Evolutionary conservation across 805 yeast species (phyloP), one percentile per base, ranked within the genome.

Genomic region (Wickerhamiella slavikovae): DNA sequence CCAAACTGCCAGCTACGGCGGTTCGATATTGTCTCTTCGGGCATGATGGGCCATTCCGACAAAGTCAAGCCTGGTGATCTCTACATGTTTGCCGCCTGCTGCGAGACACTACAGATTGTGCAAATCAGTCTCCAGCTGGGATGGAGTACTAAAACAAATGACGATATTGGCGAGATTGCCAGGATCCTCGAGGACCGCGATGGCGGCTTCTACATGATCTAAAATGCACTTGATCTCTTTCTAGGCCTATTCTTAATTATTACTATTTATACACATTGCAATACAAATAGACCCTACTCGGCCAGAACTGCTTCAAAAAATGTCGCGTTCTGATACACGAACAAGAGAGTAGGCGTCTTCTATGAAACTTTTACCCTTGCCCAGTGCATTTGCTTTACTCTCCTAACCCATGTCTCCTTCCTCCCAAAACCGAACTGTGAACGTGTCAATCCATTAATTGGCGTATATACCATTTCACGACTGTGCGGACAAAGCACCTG

Each of bases 21-120:
- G 1, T 49, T 89, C 21, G 67, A 68, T 44, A 60, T 89, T 16
- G 85, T 78, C 34, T 73, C 92, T 27, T 72, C 91, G 36, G 95
- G 96, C 2, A 68, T 48, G 42, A 73, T 54, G 35, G 95, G 95
- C 2, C 78, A 83, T 34, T 64, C 80, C 2, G 66, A 72, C 15
- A 79, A 79, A 44, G 54, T 89, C 20, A 79, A 78, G 42, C 93
- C 96, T 0, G 75, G 79, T 40, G 95, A 85, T 48, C 56, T 89
- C 34, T 77, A 89, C 0, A 62, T 82, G 27, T 94, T 95, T 0
- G 94, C 83, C 35, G 71, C 68, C 7, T 56, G 92, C 40, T 50
- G 89, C 12, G 93, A 93, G 0, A 38, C 56, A 23, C 56, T 89
- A 45, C 60, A 62, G 36, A 64, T 63, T 28, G 57, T 89, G 2